Evolutionary conservation across 2,329 filamentous ascomycete species (phyloP), one percentile per base, ranked within the genome.

Genomic region (Neocatenulostroma microsporum): DNA sequence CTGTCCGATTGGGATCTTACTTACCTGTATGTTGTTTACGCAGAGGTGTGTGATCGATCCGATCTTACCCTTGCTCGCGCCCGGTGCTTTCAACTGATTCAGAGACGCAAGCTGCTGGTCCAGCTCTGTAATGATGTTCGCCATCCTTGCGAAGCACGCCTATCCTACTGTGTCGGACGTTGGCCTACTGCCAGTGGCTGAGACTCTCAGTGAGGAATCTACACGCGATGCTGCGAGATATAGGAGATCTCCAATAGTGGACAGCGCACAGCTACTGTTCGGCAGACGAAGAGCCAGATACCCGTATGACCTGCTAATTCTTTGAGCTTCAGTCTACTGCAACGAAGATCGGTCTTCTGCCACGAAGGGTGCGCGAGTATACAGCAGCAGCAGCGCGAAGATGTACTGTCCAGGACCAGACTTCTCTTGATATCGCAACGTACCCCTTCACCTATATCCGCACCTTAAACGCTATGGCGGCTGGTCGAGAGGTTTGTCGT

Each of bases 31-130:
- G 61, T 94, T 93, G 56, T 78, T 78, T 44, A 87, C 82, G 68
- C 89, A 95, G 28, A 96, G 78, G 20, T 78, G 72, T 14, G 89
- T 96, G 64, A 98, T 78, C 60, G 79, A 78, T 53, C 76, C 77
- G 63, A 98, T 94, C 66, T 91, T 89, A 50, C 85, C 86, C 52
- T 87, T 88, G 45, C 88, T 94, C 41, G 95, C 87, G 60, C 91
- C 91, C 36, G 91, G 91, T 29, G 91, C 82, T 67, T 94, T 96
- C 58, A 95, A 72, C 50, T 75, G 74, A 56, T 89, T 82, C 80
- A 98, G 88, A 57, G 84, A 88, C 70, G 91, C 85, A 60, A 98
- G 77, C 64, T 84, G 82, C 56, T 79, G 74, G 67, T 94, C 89
- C 67, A 98, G 71, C 63, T 96, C 88, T 69, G 84, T 79, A 76